phyloP scores from a whole-genome alignment of 2,329 filamentous ascomycete genomes.

The Cercospora nicotianae region DNA sequence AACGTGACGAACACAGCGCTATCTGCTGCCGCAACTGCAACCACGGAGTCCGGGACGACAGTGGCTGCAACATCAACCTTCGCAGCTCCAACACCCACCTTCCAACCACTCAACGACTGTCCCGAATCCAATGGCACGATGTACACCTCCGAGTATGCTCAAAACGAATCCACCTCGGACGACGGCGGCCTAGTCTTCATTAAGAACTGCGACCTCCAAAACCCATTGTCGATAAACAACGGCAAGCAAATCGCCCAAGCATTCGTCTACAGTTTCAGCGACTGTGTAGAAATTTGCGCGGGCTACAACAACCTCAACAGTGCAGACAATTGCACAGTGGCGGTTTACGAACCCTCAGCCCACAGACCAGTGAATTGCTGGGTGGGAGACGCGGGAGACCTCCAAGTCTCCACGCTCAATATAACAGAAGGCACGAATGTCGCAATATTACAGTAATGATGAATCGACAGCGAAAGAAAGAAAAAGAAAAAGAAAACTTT shows the following conservation, averaged over 20 bases:
- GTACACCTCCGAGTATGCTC: conserved; percentile 34
- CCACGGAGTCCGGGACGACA: conserved; percentile 17
- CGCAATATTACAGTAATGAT: conserved; percentile 25
- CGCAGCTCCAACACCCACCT: conserved; percentile 37
- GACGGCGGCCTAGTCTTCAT: conserved; percentile 35
- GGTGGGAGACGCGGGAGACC: conserved; percentile 30
- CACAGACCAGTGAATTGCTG: conserved; percentile 38
- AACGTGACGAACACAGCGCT: conserved; percentile 25
- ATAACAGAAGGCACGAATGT: conserved; percentile 27
- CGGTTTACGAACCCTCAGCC: conserved; percentile 34
- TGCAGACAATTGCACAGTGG: conserved; percentile 35
- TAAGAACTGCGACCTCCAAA: conserved; percentile 37
- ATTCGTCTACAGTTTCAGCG: conserved; percentile 40
- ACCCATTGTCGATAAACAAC: conserved; percentile 28
- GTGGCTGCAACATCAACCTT: conserved; percentile 31
- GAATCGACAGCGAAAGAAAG: conserved; percentile 17
- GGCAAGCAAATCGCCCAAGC: conserved; percentile 32
- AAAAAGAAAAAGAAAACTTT: conserved; percentile 3
- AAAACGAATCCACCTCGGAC: conserved; percentile 10
- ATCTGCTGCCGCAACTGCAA: conserved; percentile 16
- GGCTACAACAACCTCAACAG: conserved; percentile 33
- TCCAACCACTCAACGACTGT: conserved; percentile 37
- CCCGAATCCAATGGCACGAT: conserved; percentile 35
- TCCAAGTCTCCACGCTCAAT: conserved; percentile 20
- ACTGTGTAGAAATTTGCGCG: conserved; percentile 41